Evolutionary conservation across 805 yeast species (phyloP), one percentile per base, ranked within the genome.

Genomic region (Schizosaccharomyces osmophilus): DNA sequence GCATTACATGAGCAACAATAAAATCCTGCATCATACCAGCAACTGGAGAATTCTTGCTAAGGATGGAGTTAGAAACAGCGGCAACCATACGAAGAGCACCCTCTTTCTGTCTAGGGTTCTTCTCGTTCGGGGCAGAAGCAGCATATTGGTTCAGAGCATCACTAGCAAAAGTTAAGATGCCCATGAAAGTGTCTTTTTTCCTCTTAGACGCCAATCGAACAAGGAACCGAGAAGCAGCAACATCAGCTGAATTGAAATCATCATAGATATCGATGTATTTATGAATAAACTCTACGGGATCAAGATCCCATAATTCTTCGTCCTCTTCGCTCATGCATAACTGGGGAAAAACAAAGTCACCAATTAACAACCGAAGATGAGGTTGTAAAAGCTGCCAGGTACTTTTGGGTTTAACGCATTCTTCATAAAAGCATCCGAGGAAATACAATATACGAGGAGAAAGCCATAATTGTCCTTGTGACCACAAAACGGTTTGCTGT

Each of bases 271-370:
- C 87, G 67, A 87, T 77, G 61, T 79, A 79, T 61, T 82, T 75
- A 70, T 87, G 85, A 62, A 90, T 81, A 69, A 87, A 93, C 69
- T 88, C 96, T 62, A 81, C 84, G 3, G 96, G 96, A 67, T 89
- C 96, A 64, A 78, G 81, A 64, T 87, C 94, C 72, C 85, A 89
- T 4, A 79, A 71, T 65, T 85, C 94, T 62, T 87, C 73, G 22
- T 81, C 80, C 5, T 78, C 81, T 61, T 82, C 82, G 6, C 78
- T 76, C 1, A 93, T 85, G 65, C 88, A 80, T 62, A 90, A 71
- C 62, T 84, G 73, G 1, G 95, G 95, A 71, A 78, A 84, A 9
- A 90, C 77, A 62, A 90, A 81, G 66, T 83, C 87, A 13, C 82
- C 73, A 43, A 90, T 73, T 31, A 90, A 73, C 5, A 79, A 77